These are phyloP conservation scores for Globisporangium splendens DNA, from an alignment of 352 stramenopile genomes.

Conservation along the genomic window DNA sequence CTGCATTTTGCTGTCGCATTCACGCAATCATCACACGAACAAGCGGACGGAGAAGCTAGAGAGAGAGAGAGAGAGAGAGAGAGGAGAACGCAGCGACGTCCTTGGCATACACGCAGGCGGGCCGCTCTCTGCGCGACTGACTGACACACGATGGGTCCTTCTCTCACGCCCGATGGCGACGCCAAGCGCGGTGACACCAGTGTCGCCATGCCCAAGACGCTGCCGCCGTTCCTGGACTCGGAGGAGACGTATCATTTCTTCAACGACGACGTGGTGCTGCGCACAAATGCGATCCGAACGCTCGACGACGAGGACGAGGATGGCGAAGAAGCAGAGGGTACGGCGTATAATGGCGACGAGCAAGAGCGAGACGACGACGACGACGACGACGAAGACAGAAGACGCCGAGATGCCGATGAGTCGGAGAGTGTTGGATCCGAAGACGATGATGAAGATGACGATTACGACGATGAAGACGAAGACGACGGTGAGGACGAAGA, in stretches of 20 bases:
- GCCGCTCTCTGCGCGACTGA: background rate
- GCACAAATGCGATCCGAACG: conserved; percentile 54
- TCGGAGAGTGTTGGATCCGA: background rate
- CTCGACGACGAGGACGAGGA: conserved; percentile 17
- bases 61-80: background rate
- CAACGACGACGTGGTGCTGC: conserved; percentile 52
- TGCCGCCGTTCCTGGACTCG: conserved; percentile 36
- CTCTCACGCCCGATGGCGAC: conserved; percentile 7
- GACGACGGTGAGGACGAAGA: conserved; percentile 18
- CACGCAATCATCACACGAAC: no score
- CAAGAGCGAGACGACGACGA: conserved; percentile 14
- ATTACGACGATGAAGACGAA: conserved; percentile 17
- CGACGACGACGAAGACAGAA: conserved; percentile 26
- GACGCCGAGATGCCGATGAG: conserved; percentile 2
- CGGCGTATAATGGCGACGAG: conserved; percentile 14
- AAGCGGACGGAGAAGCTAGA: background rate
- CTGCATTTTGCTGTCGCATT: no score
- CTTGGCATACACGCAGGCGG: background rate
- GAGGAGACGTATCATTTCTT: conserved; percentile 71
- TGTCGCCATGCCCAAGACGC: conserved; percentile 1
- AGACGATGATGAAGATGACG: conserved; percentile 15
- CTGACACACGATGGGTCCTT: background rate
- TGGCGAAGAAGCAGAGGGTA: conserved; percentile 13
- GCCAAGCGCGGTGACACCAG: conserved; percentile 1
- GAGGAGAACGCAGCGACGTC: background rate